Evolutionary conservation across 169 alveolate genomes (phyloP), one percentile per base, ranked within the genome.

Genomic region (Eimeria praecox): DNA sequence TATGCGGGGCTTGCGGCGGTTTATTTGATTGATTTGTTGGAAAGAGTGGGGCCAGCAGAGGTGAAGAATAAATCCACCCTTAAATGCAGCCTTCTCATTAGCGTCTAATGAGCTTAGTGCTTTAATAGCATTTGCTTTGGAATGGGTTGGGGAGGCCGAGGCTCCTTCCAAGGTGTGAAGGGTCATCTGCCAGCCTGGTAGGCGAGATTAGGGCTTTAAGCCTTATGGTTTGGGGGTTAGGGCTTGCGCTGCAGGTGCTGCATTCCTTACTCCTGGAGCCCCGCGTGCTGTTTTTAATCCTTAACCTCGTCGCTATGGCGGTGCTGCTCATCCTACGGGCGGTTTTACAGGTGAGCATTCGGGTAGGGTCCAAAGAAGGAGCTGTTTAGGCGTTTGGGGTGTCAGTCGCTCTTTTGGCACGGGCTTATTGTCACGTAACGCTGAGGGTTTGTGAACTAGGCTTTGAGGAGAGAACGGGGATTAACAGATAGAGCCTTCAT

Each of bases 1-100:
- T 78, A 78, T 20, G 89, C 89, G 64, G 89, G 89, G 38, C 89
- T 78, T 78, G 89, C 64, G 64, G 89, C 89, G 64, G 89, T 78
- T 78, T 78, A 78, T 46, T 46, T 78, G 20, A 9, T 78, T 12
- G 89, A 78, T 18, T 78, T 78, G 27, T 20, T 78, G 2, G 64
- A 78, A 20, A 78, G 89, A 78, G 89, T 78, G 64, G 89, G 89
- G 89, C 89, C 89, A 18, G 64, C 64, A 40, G 89, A 78, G 89
- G 89, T 78, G 33, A 78, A 2, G 2, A 40, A 40, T 6, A 8
- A 1, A 24, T 62, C 12, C 24, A 18, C 3, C 18, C 24, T 46
- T 40, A 18, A 78, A 40, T 44, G 30, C 4, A 33, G 30, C 4
- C 2, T 3, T 73, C 35, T 30, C 54, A 18, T 2, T 73, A n/a